Conservation (phyloP, 2,329 filamentous ascomycete genomes). For the Aspergillus transmontanensis region DNA sequence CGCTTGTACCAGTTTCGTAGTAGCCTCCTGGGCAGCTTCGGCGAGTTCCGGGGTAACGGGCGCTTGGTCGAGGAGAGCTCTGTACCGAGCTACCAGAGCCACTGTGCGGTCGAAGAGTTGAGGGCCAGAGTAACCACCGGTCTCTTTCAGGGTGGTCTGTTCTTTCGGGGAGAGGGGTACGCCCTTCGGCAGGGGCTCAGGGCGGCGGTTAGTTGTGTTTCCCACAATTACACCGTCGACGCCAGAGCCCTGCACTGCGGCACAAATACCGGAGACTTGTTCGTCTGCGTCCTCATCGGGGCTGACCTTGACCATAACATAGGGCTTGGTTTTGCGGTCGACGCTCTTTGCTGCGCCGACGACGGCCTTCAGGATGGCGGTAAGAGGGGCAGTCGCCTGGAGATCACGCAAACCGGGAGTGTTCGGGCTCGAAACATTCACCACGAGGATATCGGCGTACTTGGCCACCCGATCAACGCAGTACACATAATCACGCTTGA, state of each 20-base stretch:
- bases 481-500: constrained; percentile 79
- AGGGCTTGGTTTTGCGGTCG: constrained; percentile 71
- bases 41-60: constrained; percentile 28
- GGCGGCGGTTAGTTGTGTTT: constrained; percentile 88
- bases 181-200: constrained; percentile 68
- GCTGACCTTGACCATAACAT: constrained; percentile 97
- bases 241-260: constrained; percentile 78
- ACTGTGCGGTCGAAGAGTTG: constrained; percentile 82
- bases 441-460: constrained; percentile 94
- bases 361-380: constrained; percentile 76
- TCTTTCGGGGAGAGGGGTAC: constrained; percentile 68
- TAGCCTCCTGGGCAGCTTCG: constrained; percentile 16
- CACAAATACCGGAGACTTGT: constrained; percentile 85
- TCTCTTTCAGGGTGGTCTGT: constrained; percentile 68
- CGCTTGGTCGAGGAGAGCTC: constrained; percentile 64
- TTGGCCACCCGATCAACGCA: constrained; percentile 80
- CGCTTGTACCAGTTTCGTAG: constrained; percentile 15
- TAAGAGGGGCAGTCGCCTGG: constrained; percentile 82
- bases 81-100: constrained; percentile 76
- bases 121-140: constrained; percentile 88
- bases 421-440: constrained; percentile 97
- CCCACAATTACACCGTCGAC: constrained; percentile 96
- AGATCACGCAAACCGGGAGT: constrained; percentile 87
- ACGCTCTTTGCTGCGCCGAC: constrained; percentile 74
- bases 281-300: constrained; percentile 87